Base-by-base conservation (phyloP, 495 filamentous ascomycete genomes). In the Bathelium albidoporum region DNA sequence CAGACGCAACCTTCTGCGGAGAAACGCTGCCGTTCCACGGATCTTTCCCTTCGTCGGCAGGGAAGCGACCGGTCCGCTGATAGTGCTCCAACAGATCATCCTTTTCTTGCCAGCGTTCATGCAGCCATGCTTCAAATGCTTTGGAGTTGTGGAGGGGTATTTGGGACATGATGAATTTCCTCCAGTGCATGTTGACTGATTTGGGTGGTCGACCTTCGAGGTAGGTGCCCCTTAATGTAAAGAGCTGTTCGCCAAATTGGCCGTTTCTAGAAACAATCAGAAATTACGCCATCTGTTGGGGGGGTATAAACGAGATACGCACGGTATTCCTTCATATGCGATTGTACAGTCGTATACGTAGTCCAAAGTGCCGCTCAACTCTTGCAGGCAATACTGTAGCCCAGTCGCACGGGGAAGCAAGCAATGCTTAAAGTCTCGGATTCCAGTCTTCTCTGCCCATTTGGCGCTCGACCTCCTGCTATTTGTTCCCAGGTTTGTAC, bases 311-410 rank as follows among this genome's bases (percentile, higher is more conserved):
- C 7, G 45, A n/a, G n/a, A n/a, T 18, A 32, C 61, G n/a, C 75
- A 89, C 84, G 84, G 83, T 32, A 94, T 79, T 26, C 89, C 89
- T 73, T 90, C 90, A 73, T 94, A 94, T 9, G 87, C 88, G 22
- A 94, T 81, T 0, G 89, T 94, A 71, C 89, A 92, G 71, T 94
- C 89, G 71, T 94, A 94, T 24, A 93, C 80, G 70, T 87, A 92
- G 11, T 90, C 86, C 7, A 91, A 83, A 0, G 86, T 90, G 5
- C 79, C 80, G 65, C 78, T 80, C 49, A 93, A 75, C 73, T 92
- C 87, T 61, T 82, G 82, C 53, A 94, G 77, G 68, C 87, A 91
- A 70, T 87, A 94, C 61, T 82, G 85, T 58, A 85, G 79, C 36
- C 89, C 89, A 10, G 89, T 91, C 69, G 85, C 88, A 62, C 89